Evolutionary conservation across 306 rosid genomes (phyloP).

Genomic region (Lathyrus tuberosus): DNA sequence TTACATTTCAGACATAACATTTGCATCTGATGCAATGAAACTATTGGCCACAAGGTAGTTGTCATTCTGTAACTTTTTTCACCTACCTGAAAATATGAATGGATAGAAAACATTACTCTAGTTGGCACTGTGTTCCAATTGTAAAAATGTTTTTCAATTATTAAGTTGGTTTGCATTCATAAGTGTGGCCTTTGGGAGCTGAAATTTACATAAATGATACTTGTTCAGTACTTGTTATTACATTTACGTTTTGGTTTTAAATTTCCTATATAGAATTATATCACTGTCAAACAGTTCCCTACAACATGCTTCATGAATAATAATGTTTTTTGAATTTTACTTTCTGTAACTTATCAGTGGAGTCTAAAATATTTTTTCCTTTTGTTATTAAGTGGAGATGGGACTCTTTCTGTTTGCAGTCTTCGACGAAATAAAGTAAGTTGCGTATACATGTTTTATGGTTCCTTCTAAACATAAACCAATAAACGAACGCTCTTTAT

Average conservation of each 20-base stretch:
- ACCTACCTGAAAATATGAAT: conserved; percentile 7
- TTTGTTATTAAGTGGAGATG: conserved; percentile 76
- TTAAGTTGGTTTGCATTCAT: conserved; percentile 8
- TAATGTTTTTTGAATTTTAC: background rate
- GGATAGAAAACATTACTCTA: no score
- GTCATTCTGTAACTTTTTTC: background rate
- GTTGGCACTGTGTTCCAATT: no score
- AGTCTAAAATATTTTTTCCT: conserved; percentile 23
- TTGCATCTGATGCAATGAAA: conserved; percentile 74
- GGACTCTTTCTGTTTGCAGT: conserved; percentile 91
- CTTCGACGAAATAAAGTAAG: conserved; percentile 82
- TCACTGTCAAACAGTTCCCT: background rate
- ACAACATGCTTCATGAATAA: conserved; percentile 21
- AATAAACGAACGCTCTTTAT: background rate
- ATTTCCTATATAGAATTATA: background rate
- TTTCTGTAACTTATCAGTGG: conserved; percentile 15
- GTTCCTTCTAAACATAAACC: conserved; percentile 10
- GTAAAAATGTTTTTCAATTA: no score
- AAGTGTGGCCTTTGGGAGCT: background rate
- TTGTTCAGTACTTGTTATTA: background rate
- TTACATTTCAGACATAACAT: conserved; percentile 83
- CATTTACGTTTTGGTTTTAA: background rate
- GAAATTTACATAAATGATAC: background rate
- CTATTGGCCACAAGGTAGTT: conserved; percentile 78
- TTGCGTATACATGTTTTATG: conserved; percentile 37